Conservation (phyloP, 768 basidiomycete species). For the Mycena albidolilacea region DNA sequence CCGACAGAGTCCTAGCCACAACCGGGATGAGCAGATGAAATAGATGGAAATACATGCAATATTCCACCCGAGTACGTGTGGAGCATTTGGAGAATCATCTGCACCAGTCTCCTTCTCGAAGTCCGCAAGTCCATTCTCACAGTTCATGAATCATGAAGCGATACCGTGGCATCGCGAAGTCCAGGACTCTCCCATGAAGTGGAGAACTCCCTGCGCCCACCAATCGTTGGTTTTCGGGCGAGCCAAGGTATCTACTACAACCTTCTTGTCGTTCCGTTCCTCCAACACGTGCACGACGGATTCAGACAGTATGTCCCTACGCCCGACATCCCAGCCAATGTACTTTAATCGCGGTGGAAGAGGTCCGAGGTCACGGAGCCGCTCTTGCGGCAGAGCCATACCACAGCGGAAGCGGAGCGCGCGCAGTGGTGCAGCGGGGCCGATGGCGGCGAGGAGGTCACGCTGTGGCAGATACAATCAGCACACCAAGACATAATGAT, state of each 20-base stretch:
- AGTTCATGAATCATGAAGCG: too few species aligned
- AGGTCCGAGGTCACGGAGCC: neutral
- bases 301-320: too few species aligned
- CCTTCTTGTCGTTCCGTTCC: neutral
- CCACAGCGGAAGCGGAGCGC: neutral
- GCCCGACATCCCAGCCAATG: neutral
- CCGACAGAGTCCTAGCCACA: too few species aligned
- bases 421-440: neutral
- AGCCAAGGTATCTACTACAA: neutral
- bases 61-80: too few species aligned
- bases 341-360: conserved; percentile 8
- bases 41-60: too few species aligned
- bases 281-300: conserved; percentile 5
- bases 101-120: conserved; percentile 1
- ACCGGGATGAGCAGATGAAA: too few species aligned
- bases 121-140: neutral
- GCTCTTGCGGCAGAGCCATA: neutral
- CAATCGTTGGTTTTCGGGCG: neutral
- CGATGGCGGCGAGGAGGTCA: neutral
- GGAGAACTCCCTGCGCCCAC: neutral
- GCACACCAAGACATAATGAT: neutral
- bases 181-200: conserved; percentile 2
- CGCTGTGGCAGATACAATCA: neutral
- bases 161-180: neutral
- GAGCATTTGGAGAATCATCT: neutral